phyloP scores from a whole-genome alignment of 345 rosid genomes.

The Eucalyptus brandiana region DNA sequence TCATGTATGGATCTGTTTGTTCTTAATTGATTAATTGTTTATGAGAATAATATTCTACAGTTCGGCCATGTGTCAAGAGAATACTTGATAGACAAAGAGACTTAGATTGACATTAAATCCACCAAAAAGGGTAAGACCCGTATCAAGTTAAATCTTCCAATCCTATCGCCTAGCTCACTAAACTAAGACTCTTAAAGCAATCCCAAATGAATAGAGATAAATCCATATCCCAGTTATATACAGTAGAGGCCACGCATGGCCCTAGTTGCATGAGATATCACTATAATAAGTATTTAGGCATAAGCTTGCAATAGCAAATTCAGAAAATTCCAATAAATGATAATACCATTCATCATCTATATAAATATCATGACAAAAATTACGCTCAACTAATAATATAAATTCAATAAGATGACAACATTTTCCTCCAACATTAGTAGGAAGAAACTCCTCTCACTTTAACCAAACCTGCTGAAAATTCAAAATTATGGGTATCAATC shows the following conservation, averaged over 20 bases:
- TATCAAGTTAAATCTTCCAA: not conserved
- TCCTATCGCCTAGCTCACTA: not conserved
- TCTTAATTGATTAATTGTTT: no score
- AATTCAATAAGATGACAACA: not conserved
- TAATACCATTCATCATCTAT: not conserved
- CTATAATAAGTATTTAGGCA: not conserved
- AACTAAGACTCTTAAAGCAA: not conserved
- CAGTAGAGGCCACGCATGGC: not conserved
- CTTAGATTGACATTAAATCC: not conserved
- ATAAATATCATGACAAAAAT: not conserved
- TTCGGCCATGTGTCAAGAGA: not conserved
- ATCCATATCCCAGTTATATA: not conserved
- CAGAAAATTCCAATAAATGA: not conserved
- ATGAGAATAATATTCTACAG: no score
- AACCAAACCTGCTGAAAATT: no score
- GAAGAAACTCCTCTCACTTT: no score
- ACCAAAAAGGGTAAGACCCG: accelerated
- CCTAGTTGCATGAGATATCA: not conserved
- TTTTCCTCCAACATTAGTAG: not conserved
- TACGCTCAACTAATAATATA: not conserved
- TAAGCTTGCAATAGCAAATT: not conserved
- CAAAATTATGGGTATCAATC: not conserved
- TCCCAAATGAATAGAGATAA: not conserved
- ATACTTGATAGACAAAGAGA: not conserved
- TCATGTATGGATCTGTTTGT: no score